Evolutionary conservation across 257 asterid species (phyloP).

Genomic region (Solanum virginianum): DNA sequence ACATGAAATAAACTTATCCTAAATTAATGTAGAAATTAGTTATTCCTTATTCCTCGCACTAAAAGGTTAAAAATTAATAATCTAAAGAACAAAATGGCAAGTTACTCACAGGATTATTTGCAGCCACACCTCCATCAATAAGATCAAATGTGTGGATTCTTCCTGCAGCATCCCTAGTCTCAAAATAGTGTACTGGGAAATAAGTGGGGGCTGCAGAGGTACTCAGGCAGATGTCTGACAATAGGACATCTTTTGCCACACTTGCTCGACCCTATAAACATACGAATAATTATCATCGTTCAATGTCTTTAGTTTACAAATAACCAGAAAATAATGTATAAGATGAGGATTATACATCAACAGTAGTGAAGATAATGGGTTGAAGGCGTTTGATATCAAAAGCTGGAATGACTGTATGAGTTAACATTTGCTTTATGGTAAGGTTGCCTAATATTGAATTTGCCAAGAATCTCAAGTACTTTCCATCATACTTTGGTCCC

Average conservation of each 20-base stretch:
- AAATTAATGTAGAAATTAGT: too few relatives aligned
- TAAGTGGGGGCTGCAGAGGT: constrained; percentile 68
- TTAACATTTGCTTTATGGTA: constrained; percentile 25
- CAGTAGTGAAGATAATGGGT: constrained; percentile 5
- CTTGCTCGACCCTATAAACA: constrained; percentile 22
- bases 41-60: not conserved
- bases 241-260: constrained; percentile 25
- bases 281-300: not conserved
- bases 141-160: constrained; percentile 22
- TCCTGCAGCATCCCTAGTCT: constrained; percentile 22
- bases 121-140: constrained; percentile 58
- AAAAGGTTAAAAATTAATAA: too few relatives aligned
- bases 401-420: constrained; percentile 34
- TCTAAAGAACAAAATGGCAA: not conserved
- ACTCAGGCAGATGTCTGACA: constrained; percentile 49
- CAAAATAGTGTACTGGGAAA: constrained; percentile 52
- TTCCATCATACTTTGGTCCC: constrained; percentile 43
- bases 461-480: constrained; percentile 25
- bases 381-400: constrained; percentile 41
- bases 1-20: too few relatives aligned
- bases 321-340: not conserved
- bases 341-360: not conserved
- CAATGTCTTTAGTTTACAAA: not conserved
- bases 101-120: constrained; percentile 46
- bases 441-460: constrained; percentile 14